Base-by-base conservation (phyloP, 2,329 filamentous ascomycete genomes). In the Ascochyta fabae region DNA sequence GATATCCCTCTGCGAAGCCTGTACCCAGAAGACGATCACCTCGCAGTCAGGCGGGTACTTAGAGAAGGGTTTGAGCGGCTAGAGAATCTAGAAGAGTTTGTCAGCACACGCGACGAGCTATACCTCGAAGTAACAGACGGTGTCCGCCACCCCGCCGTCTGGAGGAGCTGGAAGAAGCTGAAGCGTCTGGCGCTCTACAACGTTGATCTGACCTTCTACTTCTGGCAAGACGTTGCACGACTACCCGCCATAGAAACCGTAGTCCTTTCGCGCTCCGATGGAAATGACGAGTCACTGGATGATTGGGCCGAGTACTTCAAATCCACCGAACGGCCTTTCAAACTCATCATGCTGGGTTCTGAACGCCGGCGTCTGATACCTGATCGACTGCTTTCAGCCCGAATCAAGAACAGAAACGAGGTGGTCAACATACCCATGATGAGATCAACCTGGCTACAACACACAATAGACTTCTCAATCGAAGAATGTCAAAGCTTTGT, bases 1-100 rank as follows among this genome's bases (percentile, higher is more conserved):
- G 73, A 81, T 53, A 81, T 83, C 60, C 80, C 81, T 6, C 77
- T 83, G 41, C 71, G 76, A 22, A 79, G 71, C 48, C 67, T 82
- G 15, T 74, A 78, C 26, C 75, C 74, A 1, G 71, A 75, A 23
- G 74, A 80, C 27, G 80, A 83, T 51, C 74, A 77, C 53, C 64
- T 78, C 0, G 61, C 50, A 16, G 68, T 67, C 40, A 71, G 75
- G 35, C 71, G 66, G 26, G 77, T 75, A 4, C 73, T 84, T 7
- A 75, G 76, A 10, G 73, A 79, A n/a, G 81, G 79, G 0, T 81
- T 84, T 52, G 65, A 72, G 59, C 65, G 74, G 41, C 74, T 84
- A 0, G 67, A 74, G 35, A 68, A 61, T 29, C 69, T 84, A 8
- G 78, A 83, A 53, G 80, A 83, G 60, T 80, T 84, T 51, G 77